Percentiles rank a stretch among this genome's conserved stretches.
Evolutionary conservation across 176 grass and related monocot genomes (phyloP).

Genomic region (Cocos nucifera): DNA sequence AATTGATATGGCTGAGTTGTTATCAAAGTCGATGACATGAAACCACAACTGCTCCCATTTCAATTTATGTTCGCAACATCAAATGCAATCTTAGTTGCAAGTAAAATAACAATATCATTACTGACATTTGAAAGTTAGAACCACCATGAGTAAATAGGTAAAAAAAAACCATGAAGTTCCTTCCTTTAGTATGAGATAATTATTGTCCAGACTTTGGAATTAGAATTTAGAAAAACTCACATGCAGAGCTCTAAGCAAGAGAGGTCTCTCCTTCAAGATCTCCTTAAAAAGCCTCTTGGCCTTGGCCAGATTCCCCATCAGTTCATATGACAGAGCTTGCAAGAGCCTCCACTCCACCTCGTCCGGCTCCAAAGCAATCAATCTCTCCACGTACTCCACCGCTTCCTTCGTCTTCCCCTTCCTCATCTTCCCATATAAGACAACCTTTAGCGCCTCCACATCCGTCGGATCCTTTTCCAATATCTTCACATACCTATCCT

Average conservation of each 20-base stretch:
- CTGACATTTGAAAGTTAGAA: too few relatives aligned
- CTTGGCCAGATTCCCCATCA: slow-evolving; percentile 41
- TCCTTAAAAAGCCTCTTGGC: slow-evolving; percentile 63
- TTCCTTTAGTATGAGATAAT: neutral
- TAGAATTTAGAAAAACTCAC: slow-evolving; percentile 27
- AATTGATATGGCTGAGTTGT: too few relatives aligned
- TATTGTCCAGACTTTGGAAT: neutral
- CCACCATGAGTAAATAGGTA: too few relatives aligned
- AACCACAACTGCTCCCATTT: too few relatives aligned
- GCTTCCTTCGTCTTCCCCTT: slow-evolving; percentile 51
- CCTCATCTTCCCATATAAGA: slow-evolving; percentile 62
- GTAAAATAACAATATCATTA: too few relatives aligned
- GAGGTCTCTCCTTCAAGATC: slow-evolving; percentile 57
- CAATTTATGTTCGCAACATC: too few relatives aligned
- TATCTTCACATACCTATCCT: slow-evolving; percentile 48
- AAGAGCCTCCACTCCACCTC: slow-evolving; percentile 75
- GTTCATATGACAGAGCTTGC: slow-evolving; percentile 65
- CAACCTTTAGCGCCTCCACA: slow-evolving; percentile 60
- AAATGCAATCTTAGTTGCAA: too few relatives aligned
- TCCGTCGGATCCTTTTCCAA: slow-evolving; percentile 45
- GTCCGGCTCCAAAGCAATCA: slow-evolving; percentile 47
- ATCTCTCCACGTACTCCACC: slow-evolving; percentile 33
- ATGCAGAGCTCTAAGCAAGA: slow-evolving; percentile 67
- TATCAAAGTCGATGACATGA: too few relatives aligned
- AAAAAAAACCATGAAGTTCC: too few relatives aligned